A percentile compares a stretch with the other conserved stretches of the same genome.
Evolutionary conservation across 2,329 filamentous ascomycete species (phyloP).

Genomic region (Hypoxylon rubiginosum): DNA sequence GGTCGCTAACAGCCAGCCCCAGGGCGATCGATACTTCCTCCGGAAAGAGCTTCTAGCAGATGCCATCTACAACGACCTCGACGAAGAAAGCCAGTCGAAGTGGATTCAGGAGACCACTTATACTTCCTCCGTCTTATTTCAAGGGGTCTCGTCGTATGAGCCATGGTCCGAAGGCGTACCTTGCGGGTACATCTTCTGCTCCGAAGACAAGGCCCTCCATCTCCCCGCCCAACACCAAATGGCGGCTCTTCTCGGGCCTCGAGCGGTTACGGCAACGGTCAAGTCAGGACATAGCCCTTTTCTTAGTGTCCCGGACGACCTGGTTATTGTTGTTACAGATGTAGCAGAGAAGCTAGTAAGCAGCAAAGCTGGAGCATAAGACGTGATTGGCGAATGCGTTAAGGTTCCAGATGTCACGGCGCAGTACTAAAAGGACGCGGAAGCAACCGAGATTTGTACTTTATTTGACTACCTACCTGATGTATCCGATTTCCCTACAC

Average conservation of each 20-base stretch:
- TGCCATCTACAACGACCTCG: background rate
- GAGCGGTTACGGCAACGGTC: background rate
- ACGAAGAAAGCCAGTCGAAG: conserved; percentile 22
- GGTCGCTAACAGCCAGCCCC: background rate
- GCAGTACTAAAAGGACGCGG: too few relatives aligned
- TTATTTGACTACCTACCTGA: too few relatives aligned
- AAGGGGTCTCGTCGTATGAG: conserved; percentile 14
- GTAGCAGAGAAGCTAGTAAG: conserved; percentile 1
- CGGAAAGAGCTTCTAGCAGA: background rate
- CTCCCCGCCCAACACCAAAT: conserved; percentile 2
- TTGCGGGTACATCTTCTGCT: conserved; percentile 19
- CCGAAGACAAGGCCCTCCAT: conserved; percentile 9
- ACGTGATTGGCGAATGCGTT: background rate
- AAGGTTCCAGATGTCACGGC: too few relatives aligned
- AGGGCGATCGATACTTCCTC: background rate
- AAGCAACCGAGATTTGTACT: too few relatives aligned
- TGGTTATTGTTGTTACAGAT: conserved; percentile 8
- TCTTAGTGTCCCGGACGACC: conserved; percentile 18
- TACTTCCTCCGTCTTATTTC: conserved; percentile 6
- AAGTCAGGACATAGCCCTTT: conserved; percentile 13
- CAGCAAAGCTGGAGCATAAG: background rate
- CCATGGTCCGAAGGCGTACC: conserved; percentile 17
- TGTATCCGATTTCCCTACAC: too few relatives aligned
- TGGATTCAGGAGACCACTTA: background rate
- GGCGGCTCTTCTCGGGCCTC: conserved; percentile 13